Evolutionary conservation across 345 rosid genomes (phyloP), one percentile per base, ranked within the genome.

Genomic region (Citrus mangshanensis): DNA sequence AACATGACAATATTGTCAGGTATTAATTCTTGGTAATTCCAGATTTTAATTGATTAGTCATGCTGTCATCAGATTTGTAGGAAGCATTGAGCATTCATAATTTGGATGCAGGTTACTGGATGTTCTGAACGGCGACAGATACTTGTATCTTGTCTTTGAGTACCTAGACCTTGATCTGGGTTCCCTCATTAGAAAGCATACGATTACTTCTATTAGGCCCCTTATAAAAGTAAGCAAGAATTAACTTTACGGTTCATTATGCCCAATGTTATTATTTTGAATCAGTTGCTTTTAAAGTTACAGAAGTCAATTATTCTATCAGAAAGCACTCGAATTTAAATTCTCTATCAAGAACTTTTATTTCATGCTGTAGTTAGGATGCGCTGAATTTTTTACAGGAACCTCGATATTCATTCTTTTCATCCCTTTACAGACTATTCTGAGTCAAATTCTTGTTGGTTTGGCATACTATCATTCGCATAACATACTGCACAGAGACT

Each of bases 401-500:
- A 19, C 24, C 61, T 32, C 59, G 8, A 59, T 73, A 24, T 3
- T 34, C 28, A 38, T 56, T 38, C 55, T 60, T 56, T 13, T 59
- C 22, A 25, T 19, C 25, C 22, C 19, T 72, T 73, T 24, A 38
- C 38, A 74, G 77, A 55, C 56, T 58, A 38, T 38, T 54, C 7
- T 74, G 58, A 74, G 27, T 24, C 68, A 74, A 27, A 74, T 74
- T 60, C 58, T 74, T 28, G 14, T 28, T 35, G 51, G 77, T 38
- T 25, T 74, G 27, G 77, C 55, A 25, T 82, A 87, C 75, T 89
- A 88, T 61, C 91, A 87, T 84, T 87, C 89, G 59, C 86, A 77
- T 58, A 81, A 86, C 77, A 82, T 87, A 77, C 70, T 89, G 30
- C 90, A 89, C 75, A 74, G 87, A 84, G 90, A 89, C 80, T 67